Evolutionary conservation across 331 rosid species (phyloP).

Genomic region (Cydonia oblonga): DNA sequence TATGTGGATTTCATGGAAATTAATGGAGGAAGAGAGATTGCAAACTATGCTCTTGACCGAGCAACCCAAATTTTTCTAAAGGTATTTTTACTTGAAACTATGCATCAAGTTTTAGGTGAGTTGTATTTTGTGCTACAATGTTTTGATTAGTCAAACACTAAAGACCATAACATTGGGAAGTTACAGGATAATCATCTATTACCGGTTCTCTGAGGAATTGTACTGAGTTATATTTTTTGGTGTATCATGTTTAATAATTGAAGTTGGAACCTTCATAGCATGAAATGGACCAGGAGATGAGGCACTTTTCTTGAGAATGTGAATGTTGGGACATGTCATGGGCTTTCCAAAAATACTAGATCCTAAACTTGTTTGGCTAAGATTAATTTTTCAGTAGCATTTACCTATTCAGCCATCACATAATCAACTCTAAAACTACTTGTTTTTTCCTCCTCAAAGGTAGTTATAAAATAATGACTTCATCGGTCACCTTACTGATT

Average conservation of each 20-base stretch:
- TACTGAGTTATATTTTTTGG: not conserved
- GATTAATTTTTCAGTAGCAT: not conserved
- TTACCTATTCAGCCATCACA: not conserved
- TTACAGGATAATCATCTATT: not conserved
- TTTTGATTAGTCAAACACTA: not conserved
- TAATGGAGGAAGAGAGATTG: slow-evolving; percentile 92
- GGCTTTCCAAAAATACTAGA: not conserved
- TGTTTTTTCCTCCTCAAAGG: not conserved
- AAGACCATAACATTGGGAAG: not conserved
- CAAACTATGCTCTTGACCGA: slow-evolving; percentile 72
- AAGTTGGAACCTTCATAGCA: not conserved
- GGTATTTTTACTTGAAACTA: slow-evolving; percentile 33
- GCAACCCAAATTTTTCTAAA: slow-evolving; percentile 62
- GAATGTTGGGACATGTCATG: not conserved
- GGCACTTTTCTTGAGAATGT: not conserved
- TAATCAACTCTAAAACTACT: not conserved
- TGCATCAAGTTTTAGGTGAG: not conserved
- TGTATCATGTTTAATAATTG: not conserved
- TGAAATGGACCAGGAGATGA: not conserved
- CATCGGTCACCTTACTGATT: not conserved
- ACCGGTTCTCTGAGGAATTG: not conserved
- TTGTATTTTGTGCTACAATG: not conserved
- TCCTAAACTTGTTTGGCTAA: not conserved
- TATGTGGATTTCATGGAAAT: slow-evolving; percentile 76
- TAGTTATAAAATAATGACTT: not conserved